Evolutionary conservation across 495 filamentous ascomycete species (phyloP).

Genomic region (Pseudoneurospora amorphoporcata): DNA sequence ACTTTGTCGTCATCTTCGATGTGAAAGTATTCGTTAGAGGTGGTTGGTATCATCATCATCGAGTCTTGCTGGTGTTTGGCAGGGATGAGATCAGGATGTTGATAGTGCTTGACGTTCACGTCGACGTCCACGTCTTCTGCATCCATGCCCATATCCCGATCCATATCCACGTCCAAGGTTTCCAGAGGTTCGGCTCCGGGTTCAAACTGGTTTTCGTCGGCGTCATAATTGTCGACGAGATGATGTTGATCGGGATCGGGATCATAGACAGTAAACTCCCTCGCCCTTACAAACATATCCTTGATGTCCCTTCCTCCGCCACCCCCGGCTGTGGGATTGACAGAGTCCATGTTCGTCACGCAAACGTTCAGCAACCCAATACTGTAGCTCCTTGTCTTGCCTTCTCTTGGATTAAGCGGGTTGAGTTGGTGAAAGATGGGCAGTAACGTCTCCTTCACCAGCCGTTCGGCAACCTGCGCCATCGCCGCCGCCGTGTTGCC

Average conservation of each 20-base stretch:
- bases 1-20: constrained; percentile 23
- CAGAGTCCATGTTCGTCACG: constrained; percentile 71
- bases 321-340: constrained; percentile 40
- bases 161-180: neutral
- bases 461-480: constrained; percentile 49
- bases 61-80: neutral
- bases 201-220: neutral
- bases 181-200: neutral
- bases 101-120: neutral
- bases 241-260: neutral
- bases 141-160: neutral
- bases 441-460: constrained; percentile 58
- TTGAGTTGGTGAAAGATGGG: constrained; percentile 67
- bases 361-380: constrained; percentile 77
- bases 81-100: constrained; percentile 13
- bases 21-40: constrained; percentile 3
- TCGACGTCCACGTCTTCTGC: no score
- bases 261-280: constrained; percentile 46
- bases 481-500: constrained; percentile 24
- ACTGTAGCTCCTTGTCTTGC: constrained; percentile 49
- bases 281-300: constrained; percentile 59
- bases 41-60: neutral
- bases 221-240: neutral
- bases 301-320: constrained; percentile 48
- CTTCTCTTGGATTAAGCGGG: constrained; percentile 27